Evolutionary conservation across 2,329 filamentous ascomycete species (phyloP), one percentile per base, ranked within the genome.

Genomic region (Hypoxylon sp.): DNA sequence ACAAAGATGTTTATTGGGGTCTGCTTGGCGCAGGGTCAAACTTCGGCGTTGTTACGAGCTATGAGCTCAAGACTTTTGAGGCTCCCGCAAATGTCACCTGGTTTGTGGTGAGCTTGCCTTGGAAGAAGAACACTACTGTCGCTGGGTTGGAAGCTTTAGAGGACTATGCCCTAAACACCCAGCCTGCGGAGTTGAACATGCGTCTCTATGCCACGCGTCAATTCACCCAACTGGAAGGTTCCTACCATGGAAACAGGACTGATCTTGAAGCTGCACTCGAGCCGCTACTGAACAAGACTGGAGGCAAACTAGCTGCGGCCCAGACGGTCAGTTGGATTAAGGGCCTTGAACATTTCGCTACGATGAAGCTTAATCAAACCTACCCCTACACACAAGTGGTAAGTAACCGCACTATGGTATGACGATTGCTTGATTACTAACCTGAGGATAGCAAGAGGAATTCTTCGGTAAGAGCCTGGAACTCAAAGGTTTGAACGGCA

Each of bases 81-180:
- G 70, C 75, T 5, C 77, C 77, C 1, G 69, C 68, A 10, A 78
- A 76, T 42, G 65, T 78, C 22, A 78, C 77, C 11, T 77, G 73
- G 72, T 78, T 78, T 54, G 70, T 76, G 13, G 76, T 64, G 14
- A 76, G 66, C 30, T 33, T 78, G 49, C 76, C 76, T 3, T 68
- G 70, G 70, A 77, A 74, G 61, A 69, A 73, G 53, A 72, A 73
- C 33, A 75, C 66, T 1, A 68, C 74, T 2, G 74, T 73, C 11
- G 70, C 72, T 2, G 75, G 67, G n/a, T 82, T 94, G 4, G 91
- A 93, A 55, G 75, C 76, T 11, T 59, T 79, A 2, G 73, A 78
- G 49, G 74, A 77, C 20, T 78, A 74, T 46, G 69, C 65, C 17
- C 53, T 64, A 10, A 74, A 78, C 42, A 77, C 72, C 6, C 81